phyloP scores from a whole-genome alignment of 208 protist genomes.

The Acanthamoeba triangularis region DNA sequence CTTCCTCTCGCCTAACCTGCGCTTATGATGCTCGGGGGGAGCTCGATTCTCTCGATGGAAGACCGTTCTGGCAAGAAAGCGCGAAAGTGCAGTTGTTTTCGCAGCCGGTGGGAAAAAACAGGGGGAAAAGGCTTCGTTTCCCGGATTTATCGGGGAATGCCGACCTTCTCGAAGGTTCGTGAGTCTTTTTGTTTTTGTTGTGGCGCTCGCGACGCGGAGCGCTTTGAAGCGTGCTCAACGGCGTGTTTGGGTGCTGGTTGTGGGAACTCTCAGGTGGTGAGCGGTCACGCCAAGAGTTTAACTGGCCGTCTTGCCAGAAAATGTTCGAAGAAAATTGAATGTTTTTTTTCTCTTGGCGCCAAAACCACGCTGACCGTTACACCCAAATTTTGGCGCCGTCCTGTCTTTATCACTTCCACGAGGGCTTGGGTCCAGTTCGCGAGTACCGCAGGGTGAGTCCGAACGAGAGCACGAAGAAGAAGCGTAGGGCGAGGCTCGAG shows the following conservation, averaged over 20 bases:
- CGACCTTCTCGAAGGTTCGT: slow-evolving; percentile 6
- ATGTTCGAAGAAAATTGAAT: too few relatives aligned
- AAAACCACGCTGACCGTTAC: not conserved
- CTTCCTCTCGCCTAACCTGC: too few relatives aligned
- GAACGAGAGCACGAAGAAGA: slow-evolving; percentile 52
- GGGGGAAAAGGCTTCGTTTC: not conserved
- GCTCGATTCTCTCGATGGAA: too few relatives aligned
- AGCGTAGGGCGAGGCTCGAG: slow-evolving; percentile 34
- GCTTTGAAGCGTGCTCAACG: too few relatives aligned
- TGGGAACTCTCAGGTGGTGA: too few relatives aligned
- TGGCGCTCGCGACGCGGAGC: too few relatives aligned
- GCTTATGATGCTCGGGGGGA: too few relatives aligned
- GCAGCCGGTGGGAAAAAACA: not conserved
- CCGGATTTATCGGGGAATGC: not conserved
- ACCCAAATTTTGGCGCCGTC: not conserved
- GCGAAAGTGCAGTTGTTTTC: not conserved
- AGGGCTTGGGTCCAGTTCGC: not conserved
- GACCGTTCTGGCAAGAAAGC: not conserved
- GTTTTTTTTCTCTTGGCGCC: too few relatives aligned
- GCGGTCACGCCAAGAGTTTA: too few relatives aligned
- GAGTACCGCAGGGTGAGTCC: slow-evolving; percentile 32
- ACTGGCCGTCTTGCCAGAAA: too few relatives aligned
- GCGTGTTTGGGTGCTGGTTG: too few relatives aligned
- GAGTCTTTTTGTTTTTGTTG: not conserved
- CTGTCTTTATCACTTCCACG: not conserved